Evolutionary conservation across 179 eudicot species (phyloP).

Genomic region (Patellifolia procumbens): DNA sequence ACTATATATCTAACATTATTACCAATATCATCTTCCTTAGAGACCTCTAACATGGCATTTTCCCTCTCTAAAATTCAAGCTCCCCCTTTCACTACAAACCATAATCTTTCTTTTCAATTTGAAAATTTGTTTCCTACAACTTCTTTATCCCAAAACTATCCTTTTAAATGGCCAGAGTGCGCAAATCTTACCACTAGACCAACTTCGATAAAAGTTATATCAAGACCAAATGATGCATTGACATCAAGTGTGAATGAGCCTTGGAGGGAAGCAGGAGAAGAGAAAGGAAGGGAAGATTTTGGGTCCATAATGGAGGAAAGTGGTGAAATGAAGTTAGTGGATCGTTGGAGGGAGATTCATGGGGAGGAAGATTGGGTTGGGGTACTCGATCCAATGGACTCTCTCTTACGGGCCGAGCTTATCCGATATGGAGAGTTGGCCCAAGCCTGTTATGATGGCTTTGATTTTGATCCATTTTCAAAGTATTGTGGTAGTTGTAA

Average conservation of each 20-base stretch:
- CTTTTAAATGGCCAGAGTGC: background rate
- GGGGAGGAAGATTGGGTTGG: conserved; percentile 71
- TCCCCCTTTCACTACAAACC: conserved; percentile 21
- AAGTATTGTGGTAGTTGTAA: conserved; percentile 75
- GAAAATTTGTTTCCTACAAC: background rate
- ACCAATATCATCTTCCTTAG: conserved; percentile 5
- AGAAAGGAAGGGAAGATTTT: background rate
- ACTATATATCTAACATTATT: background rate
- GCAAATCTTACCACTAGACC: background rate
- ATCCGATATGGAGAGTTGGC: conserved; percentile 77
- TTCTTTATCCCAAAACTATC: conserved; percentile 15
- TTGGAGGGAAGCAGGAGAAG: background rate
- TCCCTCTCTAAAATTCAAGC: conserved; percentile 24
- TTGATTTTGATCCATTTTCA: conserved; percentile 64
- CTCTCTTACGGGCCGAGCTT: conserved; percentile 50
- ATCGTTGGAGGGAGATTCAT: conserved; percentile 55
- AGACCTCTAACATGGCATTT: conserved; percentile 20
- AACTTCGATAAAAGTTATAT: background rate
- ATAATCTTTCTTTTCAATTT: conserved; percentile 5
- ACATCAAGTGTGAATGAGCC: conserved; percentile 21
- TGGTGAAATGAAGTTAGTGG: conserved; percentile 13
- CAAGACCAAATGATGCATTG: conserved; percentile 18
- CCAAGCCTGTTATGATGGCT: conserved; percentile 77
- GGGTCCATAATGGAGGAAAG: conserved; percentile 7
- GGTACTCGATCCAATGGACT: conserved; percentile 67